Conservation (phyloP, 257 asterid genomes). For the Cordia subcordata region DNA sequence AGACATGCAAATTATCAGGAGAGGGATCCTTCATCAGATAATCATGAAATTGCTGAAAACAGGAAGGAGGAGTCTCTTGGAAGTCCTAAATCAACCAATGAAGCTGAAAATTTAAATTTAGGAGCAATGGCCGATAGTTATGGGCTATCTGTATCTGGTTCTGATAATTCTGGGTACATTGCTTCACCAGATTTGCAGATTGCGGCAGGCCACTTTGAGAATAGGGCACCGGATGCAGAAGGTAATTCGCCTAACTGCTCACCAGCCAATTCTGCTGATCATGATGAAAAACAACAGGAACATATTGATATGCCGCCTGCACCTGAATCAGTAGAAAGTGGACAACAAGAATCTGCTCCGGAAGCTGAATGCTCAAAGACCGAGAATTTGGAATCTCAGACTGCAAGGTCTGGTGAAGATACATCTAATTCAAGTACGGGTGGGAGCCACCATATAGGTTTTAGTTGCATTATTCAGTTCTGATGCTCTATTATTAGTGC, state of each 20-base stretch:
- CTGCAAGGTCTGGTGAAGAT: slow-evolving; percentile 24
- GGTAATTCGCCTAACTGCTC: slow-evolving; percentile 24
- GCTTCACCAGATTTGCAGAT: slow-evolving; percentile 28
- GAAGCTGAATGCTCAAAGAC: slow-evolving; percentile 27
- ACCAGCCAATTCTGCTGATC: slow-evolving; percentile 25
- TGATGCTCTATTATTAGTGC: no score
- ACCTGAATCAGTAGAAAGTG: slow-evolving; percentile 8
- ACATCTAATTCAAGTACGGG: slow-evolving; percentile 33
- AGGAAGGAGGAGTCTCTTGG: slow-evolving; percentile 26
- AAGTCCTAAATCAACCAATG: slow-evolving; percentile 25
- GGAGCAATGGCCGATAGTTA: slow-evolving; percentile 29
- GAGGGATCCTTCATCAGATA: slow-evolving; percentile 22
- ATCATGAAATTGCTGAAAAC: slow-evolving; percentile 25
- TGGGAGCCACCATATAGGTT: slow-evolving; percentile 22
- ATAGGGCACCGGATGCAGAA: slow-evolving; percentile 20
- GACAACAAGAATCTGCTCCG: slow-evolving; percentile 26
- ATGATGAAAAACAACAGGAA: slow-evolving; percentile 25
- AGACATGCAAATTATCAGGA: slow-evolving; percentile 22
- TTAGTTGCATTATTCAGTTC: background rate
- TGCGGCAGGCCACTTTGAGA: slow-evolving; percentile 23
- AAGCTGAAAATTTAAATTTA: slow-evolving; percentile 31
- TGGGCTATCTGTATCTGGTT: slow-evolving; percentile 17
- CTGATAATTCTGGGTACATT: slow-evolving; percentile 23
- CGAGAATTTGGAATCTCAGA: slow-evolving; percentile 36
- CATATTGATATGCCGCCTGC: slow-evolving; percentile 18